Percentiles rank a stretch among this genome's conserved stretches.
phyloP scores from a whole-genome alignment of 495 filamentous ascomycete genomes.

The Aspergillus carlsbadensis region DNA sequence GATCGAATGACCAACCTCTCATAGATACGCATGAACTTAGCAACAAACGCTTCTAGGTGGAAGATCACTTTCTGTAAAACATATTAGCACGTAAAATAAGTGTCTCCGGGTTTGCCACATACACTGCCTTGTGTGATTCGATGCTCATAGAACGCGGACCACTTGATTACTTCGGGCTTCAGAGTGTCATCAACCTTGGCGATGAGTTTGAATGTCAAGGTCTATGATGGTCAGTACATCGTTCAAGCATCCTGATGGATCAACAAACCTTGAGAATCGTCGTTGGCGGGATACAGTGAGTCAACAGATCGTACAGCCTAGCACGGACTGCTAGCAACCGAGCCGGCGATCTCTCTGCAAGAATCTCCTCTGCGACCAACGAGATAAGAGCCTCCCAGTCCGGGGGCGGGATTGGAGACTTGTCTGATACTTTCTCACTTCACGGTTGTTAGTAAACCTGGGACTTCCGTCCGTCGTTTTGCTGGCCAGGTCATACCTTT shows the following conservation, averaged over 20 bases:
- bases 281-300: conserved; percentile 93
- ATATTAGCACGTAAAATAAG: conserved; percentile 19
- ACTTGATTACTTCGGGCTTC: conserved; percentile 89
- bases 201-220: conserved; percentile 89
- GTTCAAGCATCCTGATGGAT: not conserved
- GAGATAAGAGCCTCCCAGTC: conserved; percentile 93
- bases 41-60: conserved; percentile 96
- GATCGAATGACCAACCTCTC: conserved; percentile 57
- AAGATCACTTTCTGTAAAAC: conserved; percentile 84
- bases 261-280: conserved; percentile 75
- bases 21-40: conserved; percentile 94
- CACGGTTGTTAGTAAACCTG: conserved; percentile 25
- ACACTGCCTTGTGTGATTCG: conserved; percentile 80
- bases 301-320: conserved; percentile 92
- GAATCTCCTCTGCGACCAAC: conserved; percentile 85
- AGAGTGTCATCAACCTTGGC: conserved; percentile 80
- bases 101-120: conserved; percentile 23
- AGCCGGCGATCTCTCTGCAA: conserved; percentile 85
- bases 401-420: conserved; percentile 84
- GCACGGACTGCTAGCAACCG: conserved; percentile 82
- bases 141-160: conserved; percentile 97
- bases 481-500: conserved; percentile 74
- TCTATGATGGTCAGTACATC: conserved; percentile 35
- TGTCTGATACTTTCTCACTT: conserved; percentile 88
- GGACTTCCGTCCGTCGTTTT: too few relatives aligned